A percentile compares a stretch with the other conserved stretches of the same genome.
phyloP scores from a whole-genome alignment of 305 asterid species.

The Solanum hybrid region DNA sequence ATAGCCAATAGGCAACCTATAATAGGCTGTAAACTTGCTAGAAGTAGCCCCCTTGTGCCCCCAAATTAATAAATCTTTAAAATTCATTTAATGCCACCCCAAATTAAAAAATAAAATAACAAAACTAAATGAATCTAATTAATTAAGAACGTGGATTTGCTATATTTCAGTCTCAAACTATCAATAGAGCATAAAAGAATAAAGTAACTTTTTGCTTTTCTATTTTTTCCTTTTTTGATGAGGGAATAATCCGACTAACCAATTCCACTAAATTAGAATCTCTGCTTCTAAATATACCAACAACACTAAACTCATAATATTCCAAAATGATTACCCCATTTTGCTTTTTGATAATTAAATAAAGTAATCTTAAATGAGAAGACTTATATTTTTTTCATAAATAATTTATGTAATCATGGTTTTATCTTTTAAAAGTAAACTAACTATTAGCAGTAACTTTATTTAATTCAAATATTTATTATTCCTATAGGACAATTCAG shows the following conservation, averaged over 20 bases:
- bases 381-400: not conserved
- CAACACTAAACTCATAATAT: not conserved
- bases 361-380: not conserved
- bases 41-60: not conserved
- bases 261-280: not conserved
- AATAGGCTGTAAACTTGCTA: not conserved
- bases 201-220: not conserved
- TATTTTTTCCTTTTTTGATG: not conserved
- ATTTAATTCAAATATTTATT: not conserved
- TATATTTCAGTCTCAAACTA: not conserved
- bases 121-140: not conserved
- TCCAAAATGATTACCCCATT: not conserved
- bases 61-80: not conserved
- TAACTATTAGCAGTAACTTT: not conserved
- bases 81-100: not conserved
- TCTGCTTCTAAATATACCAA: not conserved
- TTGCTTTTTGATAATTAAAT: not conserved
- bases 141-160: not conserved
- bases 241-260: not conserved
- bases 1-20: not conserved
- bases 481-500: not conserved
- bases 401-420: not conserved
- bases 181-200: not conserved
- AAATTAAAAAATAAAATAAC: not conserved
- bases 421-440: not conserved